Conservation (phyloP, 371 early-diverging fungal genomes). For the Mucor racemosus region DNA sequence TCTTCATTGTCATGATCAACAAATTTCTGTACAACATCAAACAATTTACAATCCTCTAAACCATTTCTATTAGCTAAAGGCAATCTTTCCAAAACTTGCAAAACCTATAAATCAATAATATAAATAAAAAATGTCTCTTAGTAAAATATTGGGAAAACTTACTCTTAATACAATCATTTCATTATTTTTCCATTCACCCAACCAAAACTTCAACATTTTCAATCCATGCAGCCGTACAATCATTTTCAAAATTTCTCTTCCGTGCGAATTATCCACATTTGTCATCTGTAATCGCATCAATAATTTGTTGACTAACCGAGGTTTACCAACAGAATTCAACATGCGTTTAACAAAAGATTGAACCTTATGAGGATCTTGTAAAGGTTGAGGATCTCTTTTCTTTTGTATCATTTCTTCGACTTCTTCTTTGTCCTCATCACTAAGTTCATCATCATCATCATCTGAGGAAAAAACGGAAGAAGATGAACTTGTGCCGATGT, state of each 20-base stretch:
- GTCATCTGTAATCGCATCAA: conserved; percentile 38
- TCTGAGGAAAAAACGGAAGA: not conserved
- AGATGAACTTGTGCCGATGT: not conserved
- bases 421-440: conserved; percentile 24
- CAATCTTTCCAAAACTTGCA: conserved; percentile 58
- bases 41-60: conserved; percentile 65
- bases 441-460: conserved; percentile 13
- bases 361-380: conserved; percentile 61
- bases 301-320: conserved; percentile 51
- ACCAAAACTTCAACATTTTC: conserved; percentile 45
- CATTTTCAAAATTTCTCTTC: conserved; percentile 34
- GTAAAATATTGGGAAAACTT: too few relatives aligned
- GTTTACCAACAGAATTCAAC: conserved; percentile 60
- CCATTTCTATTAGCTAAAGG: conserved; percentile 71
- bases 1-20: conserved; percentile 47
- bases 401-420: conserved; percentile 24
- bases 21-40: conserved; percentile 53
- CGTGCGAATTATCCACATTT: conserved; percentile 20
- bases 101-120: conserved; percentile 7
- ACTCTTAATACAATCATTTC: conserved; percentile 44
- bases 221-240: conserved; percentile 45
- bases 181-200: conserved; percentile 48
- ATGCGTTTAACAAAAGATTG: conserved; percentile 69
- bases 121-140: not conserved
- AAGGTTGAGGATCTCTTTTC: conserved; percentile 23